phyloP scores from a whole-genome alignment of 2,329 filamentous ascomycete genomes.

The Aspergillus clavatus region DNA sequence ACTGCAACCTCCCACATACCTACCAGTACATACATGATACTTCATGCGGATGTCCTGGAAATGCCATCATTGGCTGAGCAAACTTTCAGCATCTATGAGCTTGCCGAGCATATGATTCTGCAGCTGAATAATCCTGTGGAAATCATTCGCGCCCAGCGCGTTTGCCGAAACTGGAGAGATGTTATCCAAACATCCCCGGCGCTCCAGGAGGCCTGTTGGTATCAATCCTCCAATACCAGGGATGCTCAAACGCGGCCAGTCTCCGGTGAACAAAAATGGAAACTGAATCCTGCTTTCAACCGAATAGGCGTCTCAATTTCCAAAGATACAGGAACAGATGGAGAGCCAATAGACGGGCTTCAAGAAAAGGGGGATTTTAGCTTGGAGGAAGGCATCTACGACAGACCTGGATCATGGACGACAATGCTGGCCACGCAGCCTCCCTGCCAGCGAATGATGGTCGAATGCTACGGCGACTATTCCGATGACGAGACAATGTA shows the following conservation, averaged over 20 bases:
- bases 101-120: constrained; percentile 1
- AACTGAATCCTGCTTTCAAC: constrained; percentile 5
- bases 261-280: not conserved
- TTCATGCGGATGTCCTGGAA: not conserved
- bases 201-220: constrained; percentile 3
- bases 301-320: constrained; percentile 2
- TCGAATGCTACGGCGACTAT: constrained; percentile 2
- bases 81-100: constrained; percentile 5
- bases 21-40: not conserved
- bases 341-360: not conserved
- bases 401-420: constrained; percentile 5
- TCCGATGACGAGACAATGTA: not conserved
- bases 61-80: constrained; percentile 1
- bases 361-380: constrained; percentile 1
- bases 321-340: not conserved
- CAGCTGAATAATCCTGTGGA: constrained; percentile 2
- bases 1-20: not conserved
- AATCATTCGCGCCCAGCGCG: constrained; percentile 1
- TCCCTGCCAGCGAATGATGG: constrained; percentile 3
- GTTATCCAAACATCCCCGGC: constrained; percentile 2
- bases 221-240: not conserved
- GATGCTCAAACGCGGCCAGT: constrained; percentile 1
- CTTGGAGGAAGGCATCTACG: constrained; percentile 1
- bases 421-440: constrained; percentile 6
- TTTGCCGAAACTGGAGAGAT: constrained; percentile 4